phyloP scores from a whole-genome alignment of 2,329 filamentous ascomycete genomes.

The Macroventuria anomochaeta region DNA sequence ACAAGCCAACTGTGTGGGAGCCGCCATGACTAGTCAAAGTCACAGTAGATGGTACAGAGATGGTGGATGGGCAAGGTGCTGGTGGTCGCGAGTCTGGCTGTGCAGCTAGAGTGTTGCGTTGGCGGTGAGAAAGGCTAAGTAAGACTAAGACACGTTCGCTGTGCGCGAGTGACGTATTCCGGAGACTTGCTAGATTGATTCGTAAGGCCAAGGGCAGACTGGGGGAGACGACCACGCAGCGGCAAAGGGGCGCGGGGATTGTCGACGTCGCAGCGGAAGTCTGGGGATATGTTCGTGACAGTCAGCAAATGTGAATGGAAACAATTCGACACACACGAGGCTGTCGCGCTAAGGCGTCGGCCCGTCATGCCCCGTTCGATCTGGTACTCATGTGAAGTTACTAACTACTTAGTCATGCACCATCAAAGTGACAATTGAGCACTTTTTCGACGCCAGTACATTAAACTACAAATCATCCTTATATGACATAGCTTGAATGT shows the following conservation, averaged over 20 bases:
- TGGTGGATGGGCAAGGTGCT: conserved; percentile 37
- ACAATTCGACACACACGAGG: conserved; percentile 7
- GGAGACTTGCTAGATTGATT: conserved; percentile 19
- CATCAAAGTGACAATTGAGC: no score
- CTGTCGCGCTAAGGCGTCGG: conserved; percentile 28
- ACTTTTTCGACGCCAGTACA: no score
- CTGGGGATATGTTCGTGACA: conserved; percentile 18
- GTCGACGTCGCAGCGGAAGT: conserved; percentile 20
- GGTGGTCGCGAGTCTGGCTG: conserved; percentile 43
- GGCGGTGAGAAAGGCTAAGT: conserved; percentile 42
- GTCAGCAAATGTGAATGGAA: conserved; percentile 7
- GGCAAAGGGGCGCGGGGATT: conserved; percentile 32
- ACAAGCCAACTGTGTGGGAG: conserved; percentile 92
- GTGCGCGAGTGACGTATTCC: conserved; percentile 38
- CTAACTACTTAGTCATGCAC: not conserved
- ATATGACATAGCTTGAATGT: no score
- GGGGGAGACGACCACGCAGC: conserved; percentile 39
- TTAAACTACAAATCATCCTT: no score
- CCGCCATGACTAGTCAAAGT: conserved; percentile 94
- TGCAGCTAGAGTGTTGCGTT: conserved; percentile 27
- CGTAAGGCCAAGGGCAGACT: conserved; percentile 36
- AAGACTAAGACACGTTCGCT: conserved; percentile 40
- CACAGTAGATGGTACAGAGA: conserved; percentile 62
- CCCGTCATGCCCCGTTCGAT: not conserved
- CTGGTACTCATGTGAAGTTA: not conserved